A percentile compares a stretch with the other conserved stretches of the same genome.
Conservation (phyloP, 257 asterid genomes). For the Przewalskia tangutica region DNA sequence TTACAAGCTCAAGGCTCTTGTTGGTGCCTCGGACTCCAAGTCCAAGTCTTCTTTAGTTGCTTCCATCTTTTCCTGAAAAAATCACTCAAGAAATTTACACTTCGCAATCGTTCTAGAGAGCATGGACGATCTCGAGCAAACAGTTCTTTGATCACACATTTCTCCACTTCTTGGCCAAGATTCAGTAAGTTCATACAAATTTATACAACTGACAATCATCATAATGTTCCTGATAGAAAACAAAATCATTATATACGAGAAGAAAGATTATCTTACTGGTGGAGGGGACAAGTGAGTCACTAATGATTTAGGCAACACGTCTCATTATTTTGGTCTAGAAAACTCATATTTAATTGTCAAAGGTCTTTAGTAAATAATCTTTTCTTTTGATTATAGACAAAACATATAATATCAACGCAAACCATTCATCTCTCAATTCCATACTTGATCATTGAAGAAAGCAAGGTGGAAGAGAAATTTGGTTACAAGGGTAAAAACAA, state of each 20-base stretch:
- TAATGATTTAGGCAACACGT: too few relatives aligned
- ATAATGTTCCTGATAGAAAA: not conserved
- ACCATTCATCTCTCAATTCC: not conserved
- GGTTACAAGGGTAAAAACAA: not conserved
- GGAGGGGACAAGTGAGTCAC: not conserved
- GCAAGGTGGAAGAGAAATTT: not conserved
- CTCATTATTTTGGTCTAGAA: too few relatives aligned
- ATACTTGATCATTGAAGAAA: not conserved
- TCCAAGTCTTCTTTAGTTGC: slow-evolving; percentile 4
- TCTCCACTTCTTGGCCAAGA: not conserved
- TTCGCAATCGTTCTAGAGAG: not conserved
- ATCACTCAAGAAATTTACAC: not conserved
- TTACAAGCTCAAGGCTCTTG: slow-evolving; percentile 9
- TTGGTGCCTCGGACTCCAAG: not conserved
- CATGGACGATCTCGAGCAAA: not conserved
- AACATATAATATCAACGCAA: not conserved
- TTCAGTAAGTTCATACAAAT: not conserved
- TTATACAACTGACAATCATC: not conserved
- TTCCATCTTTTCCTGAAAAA: not conserved
- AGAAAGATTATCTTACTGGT: not conserved
- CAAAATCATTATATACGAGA: not conserved
- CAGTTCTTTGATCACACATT: not conserved
- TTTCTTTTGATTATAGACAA: not conserved
- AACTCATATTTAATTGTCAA: too few relatives aligned
- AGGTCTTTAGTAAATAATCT: not conserved